Evolutionary conservation across 257 asterid genomes (phyloP), one percentile per base, ranked within the genome.

Genomic region (Hygrophila difformis): DNA sequence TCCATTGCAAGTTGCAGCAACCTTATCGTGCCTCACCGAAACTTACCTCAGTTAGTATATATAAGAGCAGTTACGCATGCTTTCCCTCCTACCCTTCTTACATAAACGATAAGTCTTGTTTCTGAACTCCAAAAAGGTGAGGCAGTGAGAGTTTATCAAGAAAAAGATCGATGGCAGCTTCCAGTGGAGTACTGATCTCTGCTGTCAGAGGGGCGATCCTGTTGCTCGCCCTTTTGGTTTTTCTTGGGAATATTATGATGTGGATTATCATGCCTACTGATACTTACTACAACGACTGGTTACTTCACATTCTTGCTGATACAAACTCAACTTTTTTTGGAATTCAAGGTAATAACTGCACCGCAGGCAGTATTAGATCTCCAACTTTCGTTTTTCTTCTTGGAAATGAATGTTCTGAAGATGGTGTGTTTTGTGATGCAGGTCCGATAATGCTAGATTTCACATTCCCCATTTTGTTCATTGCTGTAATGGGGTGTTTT

Each of bases 241-340:
- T 89, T 72, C 88, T 89, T 45, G 96, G 96, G 5, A 82, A 85
- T 63, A 62, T 89, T 45, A 89, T 89, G 94, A 85, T 89, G 94
- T 89, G 98, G 98, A 72, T 84, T 18, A 72, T 89, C 21, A 82
- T 89, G 96, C 96, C 94, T 11, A 89, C 96, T n/a, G 92, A 75
- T 70, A 82, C 92, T 1, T 89, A 85, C 47, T 85, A 89, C 70
- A 72, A 62, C 13, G 59, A 75, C 57, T 89, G 98, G 98, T 60
- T 77, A 47, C 87, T 83, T 33, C 87, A 72, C 11, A 72, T 89
- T 51, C 63, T 82, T 62, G 74, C 87, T 44, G 57, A 53, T 49
- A 79, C 93, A 40, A 74, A 71, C 36, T 85, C 98, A 11, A 85
- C 85, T 38, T 89, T 73, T 80, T 89, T 85, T 57, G 98, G 84